Base-by-base conservation (phyloP, 2,329 filamentous ascomycete genomes). In the Arthrinium puccinioides region DNA sequence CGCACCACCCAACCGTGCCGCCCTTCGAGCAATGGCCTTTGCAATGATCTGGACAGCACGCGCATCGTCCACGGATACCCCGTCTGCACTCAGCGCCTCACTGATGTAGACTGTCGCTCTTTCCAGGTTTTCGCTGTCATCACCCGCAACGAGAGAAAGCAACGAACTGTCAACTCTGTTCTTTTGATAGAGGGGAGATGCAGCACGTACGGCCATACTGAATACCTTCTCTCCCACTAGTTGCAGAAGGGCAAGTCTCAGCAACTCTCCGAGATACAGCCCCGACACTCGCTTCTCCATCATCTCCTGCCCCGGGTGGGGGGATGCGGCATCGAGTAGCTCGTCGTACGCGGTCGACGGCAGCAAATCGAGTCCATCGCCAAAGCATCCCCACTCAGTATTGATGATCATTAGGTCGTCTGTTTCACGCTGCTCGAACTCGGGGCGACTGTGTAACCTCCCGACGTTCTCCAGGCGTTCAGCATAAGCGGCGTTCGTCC, bases 281-380 rank as follows among this genome's bases (percentile, higher is more conserved):
- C 84, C 84, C 0, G 81, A 86, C n/a, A 88, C 74, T 26, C 82
- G 77, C 64, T 89, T 89, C 61, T 89, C 84, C 46, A 88, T 87
- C 73, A 87, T 85, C 52, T 89, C 84, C 36, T 84, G 76, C 9
- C 82, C 82, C 0, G 82, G 83, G 54, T 89, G 87, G 44, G 78
- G 72, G 37, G 76, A 84, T 32, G 78, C 76, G 10, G 61, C 62
- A 54, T 89, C 84, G 13, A 89, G 68, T 36, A 72, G 69, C 23
- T 64, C 55, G 54, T 89, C 84, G 54, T 83, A 87, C 3, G 68
- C 61, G 0, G 83, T 88, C 45, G 72, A 74, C 9, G 84, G 83
- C n/a, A 88, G 64, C 6, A 84, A 6, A 40, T 69, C 74, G 28
- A 87, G 66, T 16, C 71, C 66, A 57, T 84, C 85, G 61, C 88